Conservation (phyloP, 192 early-diverging fungal species). For the Coemansia sp. region DNA sequence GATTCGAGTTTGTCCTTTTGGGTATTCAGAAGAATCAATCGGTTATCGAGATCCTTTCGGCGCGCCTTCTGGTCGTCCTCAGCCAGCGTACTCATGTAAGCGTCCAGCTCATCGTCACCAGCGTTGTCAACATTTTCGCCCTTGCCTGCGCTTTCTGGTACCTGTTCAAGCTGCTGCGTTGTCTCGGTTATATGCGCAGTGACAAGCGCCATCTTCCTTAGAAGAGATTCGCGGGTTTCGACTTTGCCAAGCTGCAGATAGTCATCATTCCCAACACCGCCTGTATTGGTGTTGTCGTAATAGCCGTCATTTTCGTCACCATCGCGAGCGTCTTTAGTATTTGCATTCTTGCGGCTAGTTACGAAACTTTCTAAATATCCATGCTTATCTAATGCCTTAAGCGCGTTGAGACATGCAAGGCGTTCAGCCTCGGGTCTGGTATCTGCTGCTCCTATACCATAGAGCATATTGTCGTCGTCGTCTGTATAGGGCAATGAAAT, state of each 20-base stretch:
- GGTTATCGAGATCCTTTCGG: slow-evolving; percentile 38
- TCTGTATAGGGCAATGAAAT: slow-evolving; percentile 27
- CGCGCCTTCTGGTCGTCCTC: slow-evolving; percentile 47
- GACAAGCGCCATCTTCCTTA: slow-evolving; percentile 29
- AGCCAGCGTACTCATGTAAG: slow-evolving; percentile 61
- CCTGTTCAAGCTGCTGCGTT: slow-evolving; percentile 7
- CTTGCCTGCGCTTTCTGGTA: slow-evolving; percentile 1
- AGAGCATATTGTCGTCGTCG: slow-evolving; percentile 15
- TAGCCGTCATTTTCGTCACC: slow-evolving; percentile 61
- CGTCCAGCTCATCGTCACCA: slow-evolving; percentile 62
- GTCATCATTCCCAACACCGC: slow-evolving; percentile 21
- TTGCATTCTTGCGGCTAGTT: background rate
- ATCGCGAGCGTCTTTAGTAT: slow-evolving; percentile 13
- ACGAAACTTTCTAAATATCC: slow-evolving; percentile 44
- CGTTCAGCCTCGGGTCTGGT: slow-evolving; percentile 59
- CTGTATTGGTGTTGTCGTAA: slow-evolving; percentile 57
- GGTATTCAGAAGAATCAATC: slow-evolving; percentile 51
- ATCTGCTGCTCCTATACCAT: slow-evolving; percentile 9
- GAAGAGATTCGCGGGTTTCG: slow-evolving; percentile 68
- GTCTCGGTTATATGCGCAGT: slow-evolving; percentile 36
- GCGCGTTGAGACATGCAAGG: slow-evolving; percentile 62
- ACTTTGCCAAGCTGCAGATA: slow-evolving; percentile 37
- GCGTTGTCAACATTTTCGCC: slow-evolving; percentile 9
- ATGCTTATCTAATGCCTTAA: slow-evolving; percentile 59
- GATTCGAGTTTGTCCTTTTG: slow-evolving; percentile 26